A percentile compares a stretch with the other conserved stretches of the same genome.
phyloP scores from a whole-genome alignment of 2,329 filamentous ascomycete species.

The Thermoascus crustaceus region DNA sequence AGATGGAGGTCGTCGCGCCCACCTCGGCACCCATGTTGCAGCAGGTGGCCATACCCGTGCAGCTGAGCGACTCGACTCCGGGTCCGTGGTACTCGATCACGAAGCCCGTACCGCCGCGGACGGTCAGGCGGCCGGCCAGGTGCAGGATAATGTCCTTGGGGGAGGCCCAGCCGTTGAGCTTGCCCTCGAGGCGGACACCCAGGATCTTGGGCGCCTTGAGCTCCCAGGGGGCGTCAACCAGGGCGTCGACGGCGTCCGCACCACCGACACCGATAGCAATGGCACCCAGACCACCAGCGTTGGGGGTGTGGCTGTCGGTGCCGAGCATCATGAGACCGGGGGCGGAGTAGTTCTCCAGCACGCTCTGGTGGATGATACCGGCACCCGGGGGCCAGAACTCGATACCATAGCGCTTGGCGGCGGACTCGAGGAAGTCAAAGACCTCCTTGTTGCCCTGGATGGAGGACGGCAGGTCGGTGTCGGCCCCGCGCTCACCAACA shows the following conservation, averaged over 20 bases:
- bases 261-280: slow-evolving; percentile 96
- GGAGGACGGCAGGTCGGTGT: slow-evolving; percentile 73
- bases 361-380: slow-evolving; percentile 95
- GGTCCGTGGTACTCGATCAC: slow-evolving; percentile 92
- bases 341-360: slow-evolving; percentile 95
- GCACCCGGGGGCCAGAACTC: slow-evolving; percentile 94
- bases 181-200: slow-evolving; percentile 74
- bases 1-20: slow-evolving; percentile 89
- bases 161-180: slow-evolving; percentile 81
- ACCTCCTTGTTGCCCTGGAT: slow-evolving; percentile 93
- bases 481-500: slow-evolving; percentile 83
- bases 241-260: slow-evolving; percentile 91
- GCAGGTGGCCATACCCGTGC: slow-evolving; percentile 86
- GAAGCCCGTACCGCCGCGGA: slow-evolving; percentile 86
- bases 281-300: slow-evolving; percentile 87
- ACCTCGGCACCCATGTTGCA: slow-evolving; percentile 87
- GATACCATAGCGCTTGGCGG: slow-evolving; percentile 82
- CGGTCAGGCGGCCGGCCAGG: slow-evolving; percentile 81
- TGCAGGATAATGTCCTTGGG: slow-evolving; percentile 94
- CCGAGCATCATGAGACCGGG: slow-evolving; percentile 98
- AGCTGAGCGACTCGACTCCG: slow-evolving; percentile 80
- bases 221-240: slow-evolving; percentile 96
- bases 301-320: slow-evolving; percentile 94
- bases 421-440: slow-evolving; percentile 93
- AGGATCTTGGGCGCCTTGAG: slow-evolving; percentile 87